These are phyloP conservation scores for Wickerhamiella qilinensis DNA, from an alignment of 805 yeast species.

Conservation along the genomic window DNA sequence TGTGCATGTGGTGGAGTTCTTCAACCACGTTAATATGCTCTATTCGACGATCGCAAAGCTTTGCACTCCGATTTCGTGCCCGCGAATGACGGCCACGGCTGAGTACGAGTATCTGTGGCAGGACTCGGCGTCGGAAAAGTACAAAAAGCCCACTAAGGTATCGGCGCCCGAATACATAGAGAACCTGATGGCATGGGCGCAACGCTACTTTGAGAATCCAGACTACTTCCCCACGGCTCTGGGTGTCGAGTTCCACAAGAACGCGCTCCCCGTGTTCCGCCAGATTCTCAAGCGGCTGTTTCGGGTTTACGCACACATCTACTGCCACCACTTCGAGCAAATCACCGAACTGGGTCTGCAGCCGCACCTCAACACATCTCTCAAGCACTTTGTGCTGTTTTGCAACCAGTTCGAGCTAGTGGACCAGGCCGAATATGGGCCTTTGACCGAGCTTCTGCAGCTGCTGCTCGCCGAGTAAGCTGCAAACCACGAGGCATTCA, in stretches of 20 bases:
- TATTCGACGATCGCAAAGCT: constrained; percentile 93
- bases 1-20: constrained; percentile 93
- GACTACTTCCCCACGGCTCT: constrained; percentile 74
- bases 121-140: constrained; percentile 34
- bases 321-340: constrained; percentile 95
- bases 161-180: constrained; percentile 95
- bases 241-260: constrained; percentile 84
- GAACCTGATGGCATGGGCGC: constrained; percentile 87
- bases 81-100: constrained; percentile 93
- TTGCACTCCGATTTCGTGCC: constrained; percentile 90
- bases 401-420: constrained; percentile 70
- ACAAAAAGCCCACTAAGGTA: constrained; percentile 63
- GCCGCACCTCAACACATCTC: constrained; percentile 81
- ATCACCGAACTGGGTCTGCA: constrained; percentile 83
- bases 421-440: constrained; percentile 74
- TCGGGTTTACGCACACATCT: constrained; percentile 91
- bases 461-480: constrained; percentile 35
- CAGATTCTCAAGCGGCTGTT: constrained; percentile 83
- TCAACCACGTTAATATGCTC: constrained; percentile 89
- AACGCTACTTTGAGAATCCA: constrained; percentile 81
- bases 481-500: constrained; percentile 9
- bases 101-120: constrained; percentile 98
- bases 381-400: constrained; percentile 84
- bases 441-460: constrained; percentile 67
- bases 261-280: constrained; percentile 60